Evolutionary conservation across 306 rosid genomes (phyloP).

Genomic region (Sindora glabra): DNA sequence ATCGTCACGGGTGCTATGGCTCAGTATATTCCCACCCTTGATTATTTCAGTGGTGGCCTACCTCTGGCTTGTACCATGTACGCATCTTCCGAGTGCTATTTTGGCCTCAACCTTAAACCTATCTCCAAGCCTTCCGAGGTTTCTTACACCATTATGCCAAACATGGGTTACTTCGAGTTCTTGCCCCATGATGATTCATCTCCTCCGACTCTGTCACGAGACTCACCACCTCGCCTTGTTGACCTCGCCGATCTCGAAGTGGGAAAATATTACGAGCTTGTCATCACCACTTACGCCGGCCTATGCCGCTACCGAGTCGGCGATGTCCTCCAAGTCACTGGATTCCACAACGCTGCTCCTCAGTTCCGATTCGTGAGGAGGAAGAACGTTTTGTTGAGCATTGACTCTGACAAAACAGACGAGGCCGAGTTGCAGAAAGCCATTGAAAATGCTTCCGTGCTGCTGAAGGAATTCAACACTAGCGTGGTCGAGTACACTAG

Average conservation of each 20-base stretch:
- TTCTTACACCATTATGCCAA: constrained; percentile 88
- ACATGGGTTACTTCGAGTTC: constrained; percentile 91
- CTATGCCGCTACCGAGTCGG: constrained; percentile 81
- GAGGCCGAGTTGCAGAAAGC: constrained; percentile 80
- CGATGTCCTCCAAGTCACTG: constrained; percentile 71
- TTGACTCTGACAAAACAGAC: constrained; percentile 77
- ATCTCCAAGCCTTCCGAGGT: constrained; percentile 64
- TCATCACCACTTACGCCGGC: constrained; percentile 74
- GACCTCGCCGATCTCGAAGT: constrained; percentile 66
- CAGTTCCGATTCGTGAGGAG: constrained; percentile 70
- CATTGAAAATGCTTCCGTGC: constrained; percentile 39
- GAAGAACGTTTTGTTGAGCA: constrained; percentile 75
- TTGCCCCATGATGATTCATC: constrained; percentile 49
- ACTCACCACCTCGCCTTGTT: constrained; percentile 52
- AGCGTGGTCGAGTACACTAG: constrained; percentile 83
- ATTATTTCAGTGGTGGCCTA: constrained; percentile 58
- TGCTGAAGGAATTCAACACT: constrained; percentile 46
- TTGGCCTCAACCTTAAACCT: constrained; percentile 77
- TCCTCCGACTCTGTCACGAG: constrained; percentile 31
- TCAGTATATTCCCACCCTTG: constrained; percentile 80
- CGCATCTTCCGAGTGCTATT: constrained; percentile 89
- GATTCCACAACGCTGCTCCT: constrained; percentile 61
- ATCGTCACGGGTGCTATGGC: constrained; percentile 97
- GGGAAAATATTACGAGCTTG: constrained; percentile 70
- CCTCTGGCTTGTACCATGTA: constrained; percentile 87